Evolutionary conservation across 257 asterid species (phyloP), one percentile per base, ranked within the genome.

Genomic region (Ehretia macrophylla): DNA sequence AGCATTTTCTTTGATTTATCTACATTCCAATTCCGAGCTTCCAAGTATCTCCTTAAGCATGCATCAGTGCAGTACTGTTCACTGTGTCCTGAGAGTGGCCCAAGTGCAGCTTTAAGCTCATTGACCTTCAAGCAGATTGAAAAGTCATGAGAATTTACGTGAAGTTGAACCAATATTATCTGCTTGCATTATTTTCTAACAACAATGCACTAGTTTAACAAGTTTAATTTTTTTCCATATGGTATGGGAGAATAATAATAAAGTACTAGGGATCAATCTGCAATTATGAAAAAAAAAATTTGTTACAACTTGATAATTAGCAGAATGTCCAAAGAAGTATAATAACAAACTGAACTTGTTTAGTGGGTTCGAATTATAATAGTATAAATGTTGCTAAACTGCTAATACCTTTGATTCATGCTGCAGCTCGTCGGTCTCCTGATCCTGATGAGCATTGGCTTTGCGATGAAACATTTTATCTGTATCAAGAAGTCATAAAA

Each of bases 1-100:
- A 92, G 49, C 99, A 92, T 92, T 77, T 83, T 92, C 79, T 86
- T 86, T 5, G 97, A 72, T 77, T 83, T 92, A 17, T 86, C 99
- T 8, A 83, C 81, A 55, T 81, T 86, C 97, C 95, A 92, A 75
- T 71, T 83, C 16, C 99, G 79, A 6, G 95, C 97, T 73, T 82
- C 97, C 67, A 88, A 68, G 57, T 88, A 92, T 66, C 99, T 79
- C 83, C 65, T 83, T 77, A 92, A 71, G 67, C 99, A 92, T 5
- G 91, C 81, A 63, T 86, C 97, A 27, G 72, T 64, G 79, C 96
- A 92, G 35, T 81, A 92, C 64, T 78, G 93, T 68, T 58, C 73
- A 57, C 59, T 60, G 45, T 84, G 89, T 14, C 81, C 96, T 8
- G 96, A 83, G 40, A 84, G 77, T 54, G 95, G 84, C 23, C 91